Conservation (phyloP, 2,329 filamentous ascomycete species). For the Zymoseptoria brevis region DNA sequence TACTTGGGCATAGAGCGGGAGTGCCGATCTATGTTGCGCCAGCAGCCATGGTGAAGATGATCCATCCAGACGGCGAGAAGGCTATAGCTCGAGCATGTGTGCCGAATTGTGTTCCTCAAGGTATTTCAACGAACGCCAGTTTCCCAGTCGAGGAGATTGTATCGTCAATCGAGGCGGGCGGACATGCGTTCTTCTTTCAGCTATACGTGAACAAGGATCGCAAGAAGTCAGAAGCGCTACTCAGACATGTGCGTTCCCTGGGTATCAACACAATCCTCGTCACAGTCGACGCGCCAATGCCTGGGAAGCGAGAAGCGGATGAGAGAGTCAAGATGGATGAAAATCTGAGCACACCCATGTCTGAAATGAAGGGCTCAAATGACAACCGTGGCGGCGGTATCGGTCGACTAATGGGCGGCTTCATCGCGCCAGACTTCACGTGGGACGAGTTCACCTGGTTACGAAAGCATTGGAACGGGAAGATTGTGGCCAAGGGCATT, state of each 20-base stretch:
- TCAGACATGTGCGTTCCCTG: conserved; percentile 39
- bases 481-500: conserved; percentile 40
- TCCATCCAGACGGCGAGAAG: conserved; percentile 33
- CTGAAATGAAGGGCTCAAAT: conserved; percentile 42
- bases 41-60: conserved; percentile 31
- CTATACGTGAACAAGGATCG: conserved; percentile 55
- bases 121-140: conserved; percentile 28
- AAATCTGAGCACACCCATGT: conserved; percentile 43
- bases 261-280: conserved; percentile 50
- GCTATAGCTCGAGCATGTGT: conserved; percentile 28
- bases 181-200: conserved; percentile 48
- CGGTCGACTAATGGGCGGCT: conserved; percentile 48
- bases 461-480: conserved; percentile 32
- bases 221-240: conserved; percentile 42
- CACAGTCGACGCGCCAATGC: conserved; percentile 51
- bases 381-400: conserved; percentile 50
- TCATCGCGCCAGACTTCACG: conserved; percentile 51
- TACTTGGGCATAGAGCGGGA: conserved; percentile 27
- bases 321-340: conserved; percentile 42
- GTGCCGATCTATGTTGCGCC: conserved; percentile 34
- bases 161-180: conserved; percentile 12
- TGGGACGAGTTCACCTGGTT: conserved; percentile 41
- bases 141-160: conserved; percentile 29
- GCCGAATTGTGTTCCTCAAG: conserved; percentile 23
- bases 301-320: conserved; percentile 48